These are phyloP conservation scores for Clarkia xantiana DNA, from an alignment of 345 rosid species.

Conservation along the genomic window DNA sequence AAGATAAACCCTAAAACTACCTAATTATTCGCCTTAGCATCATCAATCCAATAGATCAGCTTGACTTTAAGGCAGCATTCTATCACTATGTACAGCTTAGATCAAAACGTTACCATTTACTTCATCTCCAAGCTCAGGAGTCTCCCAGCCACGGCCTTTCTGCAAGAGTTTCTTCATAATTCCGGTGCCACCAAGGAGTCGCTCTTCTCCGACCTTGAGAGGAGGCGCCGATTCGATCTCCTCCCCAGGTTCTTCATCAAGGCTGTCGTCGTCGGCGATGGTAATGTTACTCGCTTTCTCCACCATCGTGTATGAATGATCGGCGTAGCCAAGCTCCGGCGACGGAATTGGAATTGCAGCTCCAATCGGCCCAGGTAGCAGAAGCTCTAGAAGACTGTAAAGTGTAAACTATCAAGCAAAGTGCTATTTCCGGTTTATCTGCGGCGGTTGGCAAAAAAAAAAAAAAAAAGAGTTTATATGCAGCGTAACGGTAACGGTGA, in stretches of 20 bases:
- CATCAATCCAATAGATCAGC: not conserved
- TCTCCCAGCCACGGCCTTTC: constrained; percentile 34
- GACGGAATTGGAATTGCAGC: not conserved
- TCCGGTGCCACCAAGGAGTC: constrained; percentile 20
- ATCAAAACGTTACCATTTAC: constrained; percentile 18
- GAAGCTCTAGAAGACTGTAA: too few species aligned
- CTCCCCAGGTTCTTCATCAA: constrained; percentile 56
- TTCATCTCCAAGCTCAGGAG: constrained; percentile 48
- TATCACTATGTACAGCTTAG: not conserved
- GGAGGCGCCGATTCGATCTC: constrained; percentile 56
- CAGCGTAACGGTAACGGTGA: too few species aligned
- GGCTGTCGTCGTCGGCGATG: constrained; percentile 21
- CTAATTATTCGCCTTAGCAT: too few species aligned
- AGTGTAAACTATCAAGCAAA: too few species aligned
- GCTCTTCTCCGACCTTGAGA: constrained; percentile 46
- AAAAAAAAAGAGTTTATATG: too few species aligned
- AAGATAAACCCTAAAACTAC: too few species aligned
- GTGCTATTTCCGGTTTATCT: too few species aligned
- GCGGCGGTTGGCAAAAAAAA: too few species aligned
- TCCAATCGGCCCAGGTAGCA: too few species aligned
- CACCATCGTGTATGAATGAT: constrained; percentile 1
- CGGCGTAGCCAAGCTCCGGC: not conserved
- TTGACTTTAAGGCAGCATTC: not conserved
- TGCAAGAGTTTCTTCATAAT: constrained; percentile 41
- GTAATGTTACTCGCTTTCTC: constrained; percentile 15